phyloP scores from a whole-genome alignment of 78 protist genomes.

The Cavenderia fasciculata region DNA sequence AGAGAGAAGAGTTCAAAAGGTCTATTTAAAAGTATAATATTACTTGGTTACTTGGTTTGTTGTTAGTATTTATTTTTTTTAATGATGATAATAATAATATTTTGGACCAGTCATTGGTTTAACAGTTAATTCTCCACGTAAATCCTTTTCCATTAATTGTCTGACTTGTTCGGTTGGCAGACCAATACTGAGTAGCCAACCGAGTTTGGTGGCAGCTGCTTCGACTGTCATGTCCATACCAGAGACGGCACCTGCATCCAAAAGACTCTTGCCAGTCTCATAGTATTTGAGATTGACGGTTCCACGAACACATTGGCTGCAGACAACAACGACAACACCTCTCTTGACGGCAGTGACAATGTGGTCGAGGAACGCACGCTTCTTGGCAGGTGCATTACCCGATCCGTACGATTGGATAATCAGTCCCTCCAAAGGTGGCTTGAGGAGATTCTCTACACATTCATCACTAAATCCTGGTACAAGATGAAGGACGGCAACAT shows the following conservation, averaged over 20 bases:
- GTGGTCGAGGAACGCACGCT: conserved; percentile 23
- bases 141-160: conserved; percentile 43
- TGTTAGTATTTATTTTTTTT: no score
- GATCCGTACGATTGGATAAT: conserved; percentile 43
- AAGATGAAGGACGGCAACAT: conserved; percentile 73
- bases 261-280: conserved; percentile 56
- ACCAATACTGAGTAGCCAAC: conserved; percentile 75
- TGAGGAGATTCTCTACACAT: conserved; percentile 6
- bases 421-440: conserved; percentile 50
- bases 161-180: conserved; percentile 57
- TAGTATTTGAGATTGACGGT: conserved; percentile 68
- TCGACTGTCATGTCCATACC: conserved; percentile 95
- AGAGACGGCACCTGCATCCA: conserved; percentile 77
- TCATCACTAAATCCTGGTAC: conserved; percentile 70
- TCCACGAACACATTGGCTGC: conserved; percentile 79
- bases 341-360: conserved; percentile 13
- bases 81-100: no score
- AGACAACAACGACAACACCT: conserved; percentile 78
- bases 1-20: no score
- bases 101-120: no score
- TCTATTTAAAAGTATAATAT: no score
- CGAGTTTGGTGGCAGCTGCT: conserved; percentile 89
- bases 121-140: conserved; percentile 75
- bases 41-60: no score
- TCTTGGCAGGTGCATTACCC: conserved; percentile 86